These are phyloP conservation scores for Fragaria nilgerrensis DNA, from an alignment of 306 rosid genomes.

Conservation along the genomic window DNA sequence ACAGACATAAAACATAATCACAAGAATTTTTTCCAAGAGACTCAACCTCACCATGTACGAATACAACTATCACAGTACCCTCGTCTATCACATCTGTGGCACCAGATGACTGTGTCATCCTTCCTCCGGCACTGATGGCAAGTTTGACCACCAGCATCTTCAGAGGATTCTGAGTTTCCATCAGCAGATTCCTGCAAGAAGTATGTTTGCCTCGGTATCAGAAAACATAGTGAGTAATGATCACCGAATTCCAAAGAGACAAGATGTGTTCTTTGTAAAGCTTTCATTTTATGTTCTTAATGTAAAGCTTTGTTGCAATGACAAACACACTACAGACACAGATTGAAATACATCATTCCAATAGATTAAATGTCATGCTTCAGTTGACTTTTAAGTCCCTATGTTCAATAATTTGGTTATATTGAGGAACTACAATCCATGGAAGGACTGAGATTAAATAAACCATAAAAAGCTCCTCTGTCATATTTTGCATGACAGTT, in stretches of 20 bases:
- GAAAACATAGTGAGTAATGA: background rate
- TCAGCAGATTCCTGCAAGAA: constrained; percentile 66
- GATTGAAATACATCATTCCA: background rate
- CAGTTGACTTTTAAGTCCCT: background rate
- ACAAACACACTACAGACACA: background rate
- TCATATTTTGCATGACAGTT: background rate
- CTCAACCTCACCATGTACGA: constrained; percentile 58
- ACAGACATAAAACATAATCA: constrained; percentile 14
- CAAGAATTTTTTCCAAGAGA: constrained; percentile 7
- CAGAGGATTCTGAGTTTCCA: constrained; percentile 58
- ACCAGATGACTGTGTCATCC: constrained; percentile 70
- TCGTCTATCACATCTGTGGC: constrained; percentile 77
- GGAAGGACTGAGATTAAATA: background rate
- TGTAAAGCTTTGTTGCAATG: background rate
- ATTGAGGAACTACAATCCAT: background rate
- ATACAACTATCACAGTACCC: constrained; percentile 83
- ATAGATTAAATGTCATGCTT: background rate
- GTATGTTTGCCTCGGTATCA: constrained; percentile 28
- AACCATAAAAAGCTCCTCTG: background rate
- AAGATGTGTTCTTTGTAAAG: too few relatives aligned
- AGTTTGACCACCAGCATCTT: constrained; percentile 69
- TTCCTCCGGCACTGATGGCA: constrained; percentile 89
- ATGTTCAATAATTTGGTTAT: background rate
- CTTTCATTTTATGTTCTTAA: background rate
- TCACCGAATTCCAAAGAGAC: background rate